phyloP scores from a whole-genome alignment of 1,139 yeast species.

The Zygoascus meyerae region DNA sequence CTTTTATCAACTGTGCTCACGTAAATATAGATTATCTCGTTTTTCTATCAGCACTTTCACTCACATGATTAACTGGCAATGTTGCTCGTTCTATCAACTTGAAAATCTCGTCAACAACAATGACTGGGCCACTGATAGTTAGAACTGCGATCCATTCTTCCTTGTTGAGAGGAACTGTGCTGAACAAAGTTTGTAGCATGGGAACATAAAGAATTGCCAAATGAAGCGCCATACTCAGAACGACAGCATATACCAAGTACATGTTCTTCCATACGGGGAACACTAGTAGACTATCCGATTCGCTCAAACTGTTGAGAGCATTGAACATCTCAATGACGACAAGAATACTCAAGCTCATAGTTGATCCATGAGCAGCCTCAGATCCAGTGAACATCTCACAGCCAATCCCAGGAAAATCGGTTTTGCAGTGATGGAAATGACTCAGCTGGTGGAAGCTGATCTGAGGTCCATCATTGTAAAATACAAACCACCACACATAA shows the following conservation, averaged over 20 bases:
- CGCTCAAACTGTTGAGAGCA: conserved; percentile 38
- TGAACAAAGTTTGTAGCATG: conserved; percentile 31
- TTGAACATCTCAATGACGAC: conserved; percentile 41
- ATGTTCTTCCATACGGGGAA: conserved; percentile 38
- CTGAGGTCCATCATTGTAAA: conserved; percentile 34
- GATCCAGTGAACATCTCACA: conserved; percentile 32
- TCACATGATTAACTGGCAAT: not conserved
- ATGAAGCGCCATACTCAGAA: conserved; percentile 34
- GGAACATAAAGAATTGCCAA: conserved; percentile 34
- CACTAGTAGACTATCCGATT: conserved; percentile 36
- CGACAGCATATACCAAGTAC: conserved; percentile 35
- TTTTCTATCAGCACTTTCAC: not conserved
- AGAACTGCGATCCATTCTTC: conserved; percentile 37
- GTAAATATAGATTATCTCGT: not conserved
- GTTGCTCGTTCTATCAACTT: conserved; percentile 31
- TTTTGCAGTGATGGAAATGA: conserved; percentile 35
- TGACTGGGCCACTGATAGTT: conserved; percentile 35
- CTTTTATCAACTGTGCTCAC: not conserved
- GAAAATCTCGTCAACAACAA: conserved; percentile 35
- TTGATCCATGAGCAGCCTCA: conserved; percentile 32
- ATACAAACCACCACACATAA: conserved; percentile 38
- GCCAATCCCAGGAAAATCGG: conserved; percentile 32
- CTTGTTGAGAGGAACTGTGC: conserved; percentile 32
- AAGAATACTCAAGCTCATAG: conserved; percentile 37
- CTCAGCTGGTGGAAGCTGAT: conserved; percentile 33